Evolutionary conservation across 176 grass and related monocot species (phyloP).

Genomic region (Phragmites australis): DNA sequence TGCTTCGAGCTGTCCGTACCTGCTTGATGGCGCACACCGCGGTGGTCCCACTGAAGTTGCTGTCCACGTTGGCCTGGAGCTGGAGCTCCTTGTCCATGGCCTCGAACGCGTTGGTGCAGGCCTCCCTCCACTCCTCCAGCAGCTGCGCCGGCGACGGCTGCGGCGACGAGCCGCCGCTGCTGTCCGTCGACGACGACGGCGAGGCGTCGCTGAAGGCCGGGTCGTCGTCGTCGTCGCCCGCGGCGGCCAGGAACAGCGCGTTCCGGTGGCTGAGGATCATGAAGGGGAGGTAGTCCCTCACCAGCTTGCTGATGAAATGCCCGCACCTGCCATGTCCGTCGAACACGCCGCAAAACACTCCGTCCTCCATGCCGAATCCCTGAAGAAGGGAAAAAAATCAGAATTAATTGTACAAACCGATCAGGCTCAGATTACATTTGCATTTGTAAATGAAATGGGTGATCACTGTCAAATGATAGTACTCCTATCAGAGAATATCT

Average conservation of each 20-base stretch:
- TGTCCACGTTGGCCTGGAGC: slow-evolving; percentile 54
- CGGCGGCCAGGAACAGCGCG: slow-evolving; percentile 40
- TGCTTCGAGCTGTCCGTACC: slow-evolving; percentile 28
- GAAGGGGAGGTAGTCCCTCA: slow-evolving; percentile 76
- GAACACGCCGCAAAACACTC: slow-evolving; percentile 90
- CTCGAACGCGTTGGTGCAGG: slow-evolving; percentile 62
- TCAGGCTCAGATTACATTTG: neutral
- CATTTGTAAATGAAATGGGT: neutral
- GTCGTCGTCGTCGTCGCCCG: slow-evolving; percentile 26
- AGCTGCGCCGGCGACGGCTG: slow-evolving; percentile 39
- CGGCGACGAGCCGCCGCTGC: slow-evolving; percentile 33
- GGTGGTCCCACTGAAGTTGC: slow-evolving; percentile 80
- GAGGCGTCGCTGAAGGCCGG: slow-evolving; percentile 44
- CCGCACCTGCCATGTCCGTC: slow-evolving; percentile 89
- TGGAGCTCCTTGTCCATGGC: slow-evolving; percentile 86
- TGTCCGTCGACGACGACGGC: slow-evolving; percentile 25
- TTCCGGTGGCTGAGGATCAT: slow-evolving; percentile 75
- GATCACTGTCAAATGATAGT: neutral
- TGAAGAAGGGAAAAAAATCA: neutral
- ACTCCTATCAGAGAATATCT: neutral
- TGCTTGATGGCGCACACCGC: slow-evolving; percentile 91
- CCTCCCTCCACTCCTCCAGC: slow-evolving; percentile 80
- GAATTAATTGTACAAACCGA: neutral
- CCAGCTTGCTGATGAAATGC: slow-evolving; percentile 66
- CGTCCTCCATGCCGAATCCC: slow-evolving; percentile 88